Conservation (phyloP, 306 rosid species). For the Morella rubra region DNA sequence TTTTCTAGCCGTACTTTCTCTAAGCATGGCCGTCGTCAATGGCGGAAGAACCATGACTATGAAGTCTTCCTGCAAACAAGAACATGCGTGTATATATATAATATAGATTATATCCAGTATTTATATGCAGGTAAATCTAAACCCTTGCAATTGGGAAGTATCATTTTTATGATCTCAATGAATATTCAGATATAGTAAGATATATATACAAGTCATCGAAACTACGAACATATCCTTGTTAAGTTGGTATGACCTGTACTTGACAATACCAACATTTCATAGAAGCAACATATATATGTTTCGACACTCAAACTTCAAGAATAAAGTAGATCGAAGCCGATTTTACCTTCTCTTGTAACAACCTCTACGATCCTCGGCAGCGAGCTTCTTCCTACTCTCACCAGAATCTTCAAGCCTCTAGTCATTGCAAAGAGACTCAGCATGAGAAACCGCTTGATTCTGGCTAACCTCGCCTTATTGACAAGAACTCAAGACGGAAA, state of each 20-base stretch:
- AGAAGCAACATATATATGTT: too few relatives aligned
- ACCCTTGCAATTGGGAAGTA: background rate
- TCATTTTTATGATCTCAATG: background rate
- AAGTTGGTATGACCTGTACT: background rate
- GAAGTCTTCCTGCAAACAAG: constrained; percentile 52
- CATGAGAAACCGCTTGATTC: constrained; percentile 19
- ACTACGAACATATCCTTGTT: background rate
- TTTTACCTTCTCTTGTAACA: constrained; percentile 74
- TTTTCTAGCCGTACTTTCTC: constrained; percentile 86
- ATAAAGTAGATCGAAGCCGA: background rate
- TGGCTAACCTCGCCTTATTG: constrained; percentile 4
- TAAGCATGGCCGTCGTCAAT: constrained; percentile 59
- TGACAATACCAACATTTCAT: too few relatives aligned
- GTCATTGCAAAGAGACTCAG: constrained; percentile 42
- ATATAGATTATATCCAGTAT: too few relatives aligned
- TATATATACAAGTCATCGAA: background rate
- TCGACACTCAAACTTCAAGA: background rate
- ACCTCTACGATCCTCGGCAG: constrained; percentile 53
- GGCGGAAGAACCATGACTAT: constrained; percentile 27
- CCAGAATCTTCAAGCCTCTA: constrained; percentile 44
- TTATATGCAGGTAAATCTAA: background rate
- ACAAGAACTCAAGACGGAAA: constrained; percentile 41
- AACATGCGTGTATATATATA: background rate
- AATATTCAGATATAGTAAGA: background rate
- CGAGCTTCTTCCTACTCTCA: constrained; percentile 39